A percentile compares a stretch with the other conserved stretches of the same genome.
Conservation (phyloP, 495 filamentous ascomycete species). For the Penicillium tannophilum region DNA sequence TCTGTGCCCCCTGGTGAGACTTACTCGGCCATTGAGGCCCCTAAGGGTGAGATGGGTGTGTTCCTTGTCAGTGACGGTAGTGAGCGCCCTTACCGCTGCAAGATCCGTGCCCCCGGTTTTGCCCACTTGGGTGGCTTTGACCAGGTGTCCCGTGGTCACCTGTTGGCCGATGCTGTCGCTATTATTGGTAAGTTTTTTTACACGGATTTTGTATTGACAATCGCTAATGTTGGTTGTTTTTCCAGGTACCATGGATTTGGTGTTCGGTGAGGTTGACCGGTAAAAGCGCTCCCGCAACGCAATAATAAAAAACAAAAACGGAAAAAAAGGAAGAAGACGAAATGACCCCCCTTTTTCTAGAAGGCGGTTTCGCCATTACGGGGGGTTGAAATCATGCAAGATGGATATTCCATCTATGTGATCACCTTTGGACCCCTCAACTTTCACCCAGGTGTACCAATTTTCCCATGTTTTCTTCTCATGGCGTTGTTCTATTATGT, state of each 20-base stretch:
- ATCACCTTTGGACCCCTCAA: conserved; percentile 25
- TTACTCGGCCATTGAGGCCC: conserved; percentile 95
- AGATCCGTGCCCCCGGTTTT: conserved; percentile 96
- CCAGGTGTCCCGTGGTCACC: conserved; percentile 85
- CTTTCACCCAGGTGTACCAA: conserved; percentile 31
- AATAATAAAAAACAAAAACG: conserved; percentile 25
- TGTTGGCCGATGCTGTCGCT: conserved; percentile 94
- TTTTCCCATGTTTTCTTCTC: conserved; percentile 33
- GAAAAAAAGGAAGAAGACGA: conserved; percentile 27
- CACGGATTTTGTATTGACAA: neutral
- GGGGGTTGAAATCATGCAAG: conserved; percentile 21
- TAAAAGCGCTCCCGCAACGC: conserved; percentile 39
- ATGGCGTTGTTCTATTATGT: conserved; percentile 41
- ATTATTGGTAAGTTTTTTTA: conserved; percentile 69
- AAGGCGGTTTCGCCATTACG: conserved; percentile 21
- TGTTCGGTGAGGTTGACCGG: conserved; percentile 72
- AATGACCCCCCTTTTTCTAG: conserved; percentile 26
- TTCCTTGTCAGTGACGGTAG: conserved; percentile 95
- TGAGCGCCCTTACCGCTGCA: conserved; percentile 95
- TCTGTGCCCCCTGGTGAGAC: conserved; percentile 97
- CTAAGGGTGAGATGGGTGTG: conserved; percentile 99
- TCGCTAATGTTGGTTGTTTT: conserved; percentile 15
- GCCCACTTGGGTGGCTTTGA: conserved; percentile 95
- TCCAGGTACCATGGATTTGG: conserved; percentile 80
- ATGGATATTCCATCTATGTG: conserved; percentile 20